phyloP scores from a whole-genome alignment of 306 rosid species.

The Pyrus communis region DNA sequence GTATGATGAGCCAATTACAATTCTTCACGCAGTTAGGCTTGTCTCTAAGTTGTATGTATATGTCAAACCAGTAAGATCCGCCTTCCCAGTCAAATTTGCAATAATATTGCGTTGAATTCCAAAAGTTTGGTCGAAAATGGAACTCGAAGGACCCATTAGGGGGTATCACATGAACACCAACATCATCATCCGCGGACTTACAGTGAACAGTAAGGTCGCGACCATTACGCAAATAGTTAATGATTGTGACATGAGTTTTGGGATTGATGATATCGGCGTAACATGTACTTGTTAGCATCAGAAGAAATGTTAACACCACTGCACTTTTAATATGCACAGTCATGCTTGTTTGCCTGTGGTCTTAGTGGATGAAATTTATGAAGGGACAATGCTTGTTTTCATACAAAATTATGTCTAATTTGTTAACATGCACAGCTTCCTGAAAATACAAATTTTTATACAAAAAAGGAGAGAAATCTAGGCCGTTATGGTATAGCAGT shows the following conservation, averaged over 20 bases:
- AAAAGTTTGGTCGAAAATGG: background rate
- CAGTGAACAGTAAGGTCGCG: background rate
- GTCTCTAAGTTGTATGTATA: background rate
- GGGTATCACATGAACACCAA: background rate
- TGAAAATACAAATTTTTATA: too few species aligned
- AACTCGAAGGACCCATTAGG: background rate
- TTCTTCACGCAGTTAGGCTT: background rate
- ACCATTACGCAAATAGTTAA: background rate
- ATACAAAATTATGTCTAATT: too few species aligned
- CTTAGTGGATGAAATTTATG: too few species aligned
- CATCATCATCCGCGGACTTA: background rate
- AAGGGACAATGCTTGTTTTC: too few species aligned
- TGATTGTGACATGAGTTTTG: background rate
- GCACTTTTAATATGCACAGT: too few species aligned
- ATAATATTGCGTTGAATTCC: background rate
- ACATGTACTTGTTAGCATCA: too few species aligned
- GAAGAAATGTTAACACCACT: too few species aligned
- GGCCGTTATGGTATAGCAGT: background rate
- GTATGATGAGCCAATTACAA: background rate
- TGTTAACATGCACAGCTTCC: too few species aligned
- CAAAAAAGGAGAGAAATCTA: background rate
- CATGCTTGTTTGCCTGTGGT: too few species aligned
- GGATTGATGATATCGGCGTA: background rate
- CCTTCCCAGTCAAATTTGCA: background rate
- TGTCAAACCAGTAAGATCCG: conserved; percentile 1